Evolutionary conservation across 441 rosid species (phyloP).

Genomic region (Sinapis alba): DNA sequence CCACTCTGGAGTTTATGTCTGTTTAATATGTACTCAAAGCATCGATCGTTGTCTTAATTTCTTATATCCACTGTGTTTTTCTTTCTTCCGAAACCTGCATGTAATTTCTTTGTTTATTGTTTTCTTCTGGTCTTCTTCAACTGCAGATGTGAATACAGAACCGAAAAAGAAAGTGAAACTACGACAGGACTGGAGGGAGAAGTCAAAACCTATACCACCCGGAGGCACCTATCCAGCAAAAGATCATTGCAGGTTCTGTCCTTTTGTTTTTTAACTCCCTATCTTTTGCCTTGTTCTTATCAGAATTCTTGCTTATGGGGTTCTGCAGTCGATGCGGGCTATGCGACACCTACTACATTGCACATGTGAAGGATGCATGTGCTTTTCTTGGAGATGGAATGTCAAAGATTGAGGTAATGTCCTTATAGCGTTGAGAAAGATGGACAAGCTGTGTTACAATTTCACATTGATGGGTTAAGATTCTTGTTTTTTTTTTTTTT

Average conservation of each 20-base stretch:
- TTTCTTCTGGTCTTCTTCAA: background rate
- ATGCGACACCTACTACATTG: slow-evolving; percentile 91
- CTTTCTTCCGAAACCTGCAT: background rate
- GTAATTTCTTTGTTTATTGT: background rate
- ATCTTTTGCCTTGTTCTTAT: background rate
- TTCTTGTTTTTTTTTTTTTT: background rate
- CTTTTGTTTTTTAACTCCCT: background rate
- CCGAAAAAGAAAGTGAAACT: slow-evolving; percentile 54
- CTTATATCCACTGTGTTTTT: background rate
- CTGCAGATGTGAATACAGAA: slow-evolving; percentile 41
- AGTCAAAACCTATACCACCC: slow-evolving; percentile 81
- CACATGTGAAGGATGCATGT: slow-evolving; percentile 92
- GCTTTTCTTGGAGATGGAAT: slow-evolving; percentile 97
- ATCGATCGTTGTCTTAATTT: background rate
- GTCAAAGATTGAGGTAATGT: slow-evolving; percentile 85
- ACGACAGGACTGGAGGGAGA: slow-evolving; percentile 86
- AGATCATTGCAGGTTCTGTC: slow-evolving; percentile 87
- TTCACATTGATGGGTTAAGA: background rate
- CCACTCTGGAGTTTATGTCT: slow-evolving; percentile 11
- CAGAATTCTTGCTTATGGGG: background rate
- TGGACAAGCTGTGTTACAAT: slow-evolving; percentile 9
- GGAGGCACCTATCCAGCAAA: slow-evolving; percentile 95
- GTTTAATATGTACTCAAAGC: background rate
- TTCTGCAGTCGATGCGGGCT: slow-evolving; percentile 76
- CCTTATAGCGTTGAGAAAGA: slow-evolving; percentile 1